Conservation (phyloP, 805 yeast genomes). For the Peterozyma toletana region DNA sequence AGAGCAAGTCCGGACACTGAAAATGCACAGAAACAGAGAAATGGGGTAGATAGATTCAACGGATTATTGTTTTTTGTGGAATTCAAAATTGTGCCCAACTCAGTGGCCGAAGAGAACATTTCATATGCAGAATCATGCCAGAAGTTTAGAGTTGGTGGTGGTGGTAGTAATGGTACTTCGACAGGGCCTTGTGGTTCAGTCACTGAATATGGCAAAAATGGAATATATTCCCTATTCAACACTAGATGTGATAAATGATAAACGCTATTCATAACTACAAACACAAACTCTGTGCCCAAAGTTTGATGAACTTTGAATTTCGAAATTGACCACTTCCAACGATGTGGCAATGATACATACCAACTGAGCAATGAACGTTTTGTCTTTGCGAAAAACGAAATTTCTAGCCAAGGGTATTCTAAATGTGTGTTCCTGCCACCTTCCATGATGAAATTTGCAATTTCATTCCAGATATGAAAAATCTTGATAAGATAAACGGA, state of each 20-base stretch:
- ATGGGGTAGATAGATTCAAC: neutral
- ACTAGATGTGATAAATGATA: constrained; percentile 4
- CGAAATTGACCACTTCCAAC: constrained; percentile 2
- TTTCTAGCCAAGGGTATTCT: too few relatives aligned
- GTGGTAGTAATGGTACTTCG: constrained; percentile 7
- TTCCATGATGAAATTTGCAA: too few relatives aligned
- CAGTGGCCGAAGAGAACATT: too few relatives aligned
- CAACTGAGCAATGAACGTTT: neutral
- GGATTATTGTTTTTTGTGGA: neutral
- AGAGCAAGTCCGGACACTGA: too few relatives aligned
- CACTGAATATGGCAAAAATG: constrained; percentile 9
- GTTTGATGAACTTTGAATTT: constrained; percentile 3
- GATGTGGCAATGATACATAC: constrained; percentile 1
- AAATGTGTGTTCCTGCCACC: too few relatives aligned
- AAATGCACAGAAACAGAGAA: too few relatives aligned
- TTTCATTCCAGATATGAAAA: constrained; percentile 5
- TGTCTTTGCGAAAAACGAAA: too few relatives aligned
- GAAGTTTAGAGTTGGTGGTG: constrained; percentile 3
- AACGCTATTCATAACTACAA: neutral
- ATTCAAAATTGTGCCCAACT: too few relatives aligned
- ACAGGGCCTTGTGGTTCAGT: constrained; percentile 7
- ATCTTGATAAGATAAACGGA: constrained; percentile 2
- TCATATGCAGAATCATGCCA: neutral
- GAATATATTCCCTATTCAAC: constrained; percentile 8
- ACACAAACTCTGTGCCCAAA: constrained; percentile 2